These are phyloP conservation scores for Tricholoma sp. DNA, from an alignment of 768 basidiomycete species.

Conservation along the genomic window DNA sequence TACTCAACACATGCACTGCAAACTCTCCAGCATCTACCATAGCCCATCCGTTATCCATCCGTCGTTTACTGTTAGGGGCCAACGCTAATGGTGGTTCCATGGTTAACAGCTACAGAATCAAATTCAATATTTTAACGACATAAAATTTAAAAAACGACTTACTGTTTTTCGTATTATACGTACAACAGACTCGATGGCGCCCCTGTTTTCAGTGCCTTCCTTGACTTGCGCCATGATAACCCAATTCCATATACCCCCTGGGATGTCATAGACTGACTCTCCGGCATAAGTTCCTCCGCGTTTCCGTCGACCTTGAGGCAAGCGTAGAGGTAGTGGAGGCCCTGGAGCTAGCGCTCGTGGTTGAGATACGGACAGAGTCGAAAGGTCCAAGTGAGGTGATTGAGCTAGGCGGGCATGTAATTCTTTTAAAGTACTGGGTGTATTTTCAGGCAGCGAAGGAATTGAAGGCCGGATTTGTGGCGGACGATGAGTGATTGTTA, in stretches of 20 bases:
- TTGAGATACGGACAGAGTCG: constrained; percentile 48
- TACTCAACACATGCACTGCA: constrained; percentile 74
- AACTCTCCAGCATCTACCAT: constrained; percentile 80
- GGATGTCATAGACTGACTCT: constrained; percentile 49
- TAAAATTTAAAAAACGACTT: constrained; percentile 24
- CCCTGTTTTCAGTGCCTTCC: constrained; percentile 77
- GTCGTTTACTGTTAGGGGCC: constrained; percentile 58
- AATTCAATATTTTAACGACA: not conserved
- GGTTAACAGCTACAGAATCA: constrained; percentile 45
- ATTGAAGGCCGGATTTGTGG: constrained; percentile 19
- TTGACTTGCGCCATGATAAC: constrained; percentile 77
- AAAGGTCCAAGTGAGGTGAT: constrained; percentile 68
- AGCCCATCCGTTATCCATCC: constrained; percentile 70
- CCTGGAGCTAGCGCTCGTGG: constrained; percentile 48
- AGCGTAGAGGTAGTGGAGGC: constrained; percentile 51
- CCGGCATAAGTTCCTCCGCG: constrained; percentile 67
- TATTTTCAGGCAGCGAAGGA: constrained; percentile 44
- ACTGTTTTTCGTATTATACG: constrained; percentile 68
- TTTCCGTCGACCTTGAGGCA: constrained; percentile 58
- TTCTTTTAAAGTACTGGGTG: constrained; percentile 46
- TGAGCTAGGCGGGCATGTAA: constrained; percentile 52
- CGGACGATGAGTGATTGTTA: constrained; percentile 15
- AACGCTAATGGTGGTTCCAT: constrained; percentile 54
- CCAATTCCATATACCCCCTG: constrained; percentile 72
- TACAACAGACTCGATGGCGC: constrained; percentile 71